Evolutionary conservation across 768 basidiomycete species (phyloP).

Genomic region (Tulasnella sp.): DNA sequence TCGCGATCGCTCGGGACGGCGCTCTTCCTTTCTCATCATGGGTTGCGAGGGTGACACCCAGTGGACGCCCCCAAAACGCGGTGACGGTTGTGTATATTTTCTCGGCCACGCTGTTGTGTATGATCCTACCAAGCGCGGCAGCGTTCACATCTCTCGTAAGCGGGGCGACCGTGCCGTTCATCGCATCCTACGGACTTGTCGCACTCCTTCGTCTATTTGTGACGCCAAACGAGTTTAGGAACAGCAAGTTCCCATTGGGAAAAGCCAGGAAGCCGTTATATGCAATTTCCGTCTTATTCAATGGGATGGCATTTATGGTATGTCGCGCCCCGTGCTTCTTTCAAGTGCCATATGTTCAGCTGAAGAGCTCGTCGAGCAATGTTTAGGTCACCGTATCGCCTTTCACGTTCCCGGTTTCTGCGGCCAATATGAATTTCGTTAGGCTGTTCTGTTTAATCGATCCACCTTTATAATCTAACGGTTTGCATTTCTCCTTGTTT

Average conservation of each 20-base stretch:
- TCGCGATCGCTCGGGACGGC: constrained; percentile 30
- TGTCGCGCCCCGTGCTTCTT: too few species aligned
- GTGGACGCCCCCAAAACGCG: constrained; percentile 28
- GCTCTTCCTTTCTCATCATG: constrained; percentile 26
- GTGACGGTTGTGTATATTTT: constrained; percentile 27
- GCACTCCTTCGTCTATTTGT: constrained; percentile 21
- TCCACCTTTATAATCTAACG: too few species aligned
- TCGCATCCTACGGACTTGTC: constrained; percentile 26
- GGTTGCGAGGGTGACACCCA: constrained; percentile 26
- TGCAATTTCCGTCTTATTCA: constrained; percentile 54
- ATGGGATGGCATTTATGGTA: constrained; percentile 60
- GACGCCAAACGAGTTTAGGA: constrained; percentile 24
- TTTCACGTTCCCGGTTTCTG: constrained; percentile 71
- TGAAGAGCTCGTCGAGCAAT: too few species aligned
- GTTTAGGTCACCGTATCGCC: constrained; percentile 69
- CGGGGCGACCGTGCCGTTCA: constrained; percentile 26
- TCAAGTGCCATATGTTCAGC: too few species aligned
- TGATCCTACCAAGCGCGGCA: constrained; percentile 27
- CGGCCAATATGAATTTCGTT: constrained; percentile 76
- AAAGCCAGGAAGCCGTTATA: constrained; percentile 48
- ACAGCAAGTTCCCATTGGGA: constrained; percentile 24
- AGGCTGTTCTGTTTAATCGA: constrained; percentile 25
- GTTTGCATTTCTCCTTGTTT: too few species aligned
- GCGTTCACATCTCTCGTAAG: constrained; percentile 30
- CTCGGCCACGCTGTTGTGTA: constrained; percentile 24